Evolutionary conservation across 805 yeast species (phyloP).

Genomic region (Candida anglica): DNA sequence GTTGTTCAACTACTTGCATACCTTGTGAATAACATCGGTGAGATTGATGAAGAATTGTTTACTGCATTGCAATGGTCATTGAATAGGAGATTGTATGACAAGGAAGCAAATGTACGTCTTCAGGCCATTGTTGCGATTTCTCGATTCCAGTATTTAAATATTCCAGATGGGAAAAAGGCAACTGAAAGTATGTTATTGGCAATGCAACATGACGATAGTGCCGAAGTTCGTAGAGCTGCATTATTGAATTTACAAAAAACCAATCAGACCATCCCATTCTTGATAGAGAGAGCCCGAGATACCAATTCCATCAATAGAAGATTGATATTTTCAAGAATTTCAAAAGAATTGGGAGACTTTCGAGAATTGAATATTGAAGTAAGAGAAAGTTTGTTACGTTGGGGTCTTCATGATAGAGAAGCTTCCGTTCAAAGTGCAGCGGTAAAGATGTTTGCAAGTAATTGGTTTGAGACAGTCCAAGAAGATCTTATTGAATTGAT

Average conservation of each 20-base stretch:
- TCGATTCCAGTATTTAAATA: constrained; percentile 55
- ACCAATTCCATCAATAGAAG: constrained; percentile 67
- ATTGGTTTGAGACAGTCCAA: constrained; percentile 68
- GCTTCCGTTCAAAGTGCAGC: constrained; percentile 70
- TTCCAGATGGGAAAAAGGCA: constrained; percentile 24
- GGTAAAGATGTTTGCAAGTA: constrained; percentile 57
- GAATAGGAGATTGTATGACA: constrained; percentile 62
- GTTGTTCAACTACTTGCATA: constrained; percentile 73
- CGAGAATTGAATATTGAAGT: constrained; percentile 45
- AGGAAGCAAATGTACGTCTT: constrained; percentile 73
- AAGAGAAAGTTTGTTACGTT: constrained; percentile 64
- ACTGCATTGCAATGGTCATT: constrained; percentile 59
- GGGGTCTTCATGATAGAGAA: constrained; percentile 91
- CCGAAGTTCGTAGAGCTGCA: constrained; percentile 88
- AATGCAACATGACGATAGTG: constrained; percentile 72
- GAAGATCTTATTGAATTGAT: constrained; percentile 71
- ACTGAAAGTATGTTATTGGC: constrained; percentile 32
- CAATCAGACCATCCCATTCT: constrained; percentile 46
- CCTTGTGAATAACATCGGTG: constrained; percentile 66
- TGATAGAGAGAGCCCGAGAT: constrained; percentile 83
- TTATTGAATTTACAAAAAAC: constrained; percentile 64
- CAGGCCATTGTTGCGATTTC: constrained; percentile 81
- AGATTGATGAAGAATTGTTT: constrained; percentile 69
- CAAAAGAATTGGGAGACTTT: constrained; percentile 66
- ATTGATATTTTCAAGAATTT: constrained; percentile 61